phyloP scores from a whole-genome alignment of 176 grass and related monocot species.

The Neostapfia colusana region DNA sequence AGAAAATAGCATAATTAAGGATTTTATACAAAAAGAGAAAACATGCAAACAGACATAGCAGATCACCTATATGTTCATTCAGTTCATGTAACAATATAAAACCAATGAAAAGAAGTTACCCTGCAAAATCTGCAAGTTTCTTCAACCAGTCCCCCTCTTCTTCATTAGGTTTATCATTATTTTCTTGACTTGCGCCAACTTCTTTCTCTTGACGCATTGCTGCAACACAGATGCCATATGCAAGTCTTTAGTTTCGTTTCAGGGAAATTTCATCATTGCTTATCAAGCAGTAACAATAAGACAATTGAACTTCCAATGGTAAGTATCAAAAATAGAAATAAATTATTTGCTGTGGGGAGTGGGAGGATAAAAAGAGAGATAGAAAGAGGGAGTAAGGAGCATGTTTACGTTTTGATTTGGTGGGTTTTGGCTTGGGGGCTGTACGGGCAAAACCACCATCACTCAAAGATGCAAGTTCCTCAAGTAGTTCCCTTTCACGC shows the following conservation, averaged over 20 bases:
- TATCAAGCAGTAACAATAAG: neutral
- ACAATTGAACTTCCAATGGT: constrained; percentile 14
- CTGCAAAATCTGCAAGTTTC: constrained; percentile 84
- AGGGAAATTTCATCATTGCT: neutral
- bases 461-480: constrained; percentile 82
- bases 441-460: constrained; percentile 39
- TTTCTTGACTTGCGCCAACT: constrained; percentile 43
- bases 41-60: neutral
- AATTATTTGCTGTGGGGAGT: too few species aligned
- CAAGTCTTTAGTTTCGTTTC: constrained; percentile 5
- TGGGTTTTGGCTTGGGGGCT: constrained; percentile 51
- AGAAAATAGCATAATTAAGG: neutral
- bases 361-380: too few species aligned
- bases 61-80: neutral
- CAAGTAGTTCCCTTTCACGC: constrained; percentile 75
- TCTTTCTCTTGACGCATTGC: constrained; percentile 51
- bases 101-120: constrained; percentile 57
- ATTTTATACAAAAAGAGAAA: neutral
- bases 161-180: constrained; percentile 47
- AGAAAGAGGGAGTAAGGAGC: neutral
- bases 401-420: constrained; percentile 60
- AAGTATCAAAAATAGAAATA: constrained; percentile 28
- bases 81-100: neutral
- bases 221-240: constrained; percentile 39
- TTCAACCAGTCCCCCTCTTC: constrained; percentile 75